phyloP scores from a whole-genome alignment of 805 yeast genomes.

The Saccharomycopsis amapae region DNA sequence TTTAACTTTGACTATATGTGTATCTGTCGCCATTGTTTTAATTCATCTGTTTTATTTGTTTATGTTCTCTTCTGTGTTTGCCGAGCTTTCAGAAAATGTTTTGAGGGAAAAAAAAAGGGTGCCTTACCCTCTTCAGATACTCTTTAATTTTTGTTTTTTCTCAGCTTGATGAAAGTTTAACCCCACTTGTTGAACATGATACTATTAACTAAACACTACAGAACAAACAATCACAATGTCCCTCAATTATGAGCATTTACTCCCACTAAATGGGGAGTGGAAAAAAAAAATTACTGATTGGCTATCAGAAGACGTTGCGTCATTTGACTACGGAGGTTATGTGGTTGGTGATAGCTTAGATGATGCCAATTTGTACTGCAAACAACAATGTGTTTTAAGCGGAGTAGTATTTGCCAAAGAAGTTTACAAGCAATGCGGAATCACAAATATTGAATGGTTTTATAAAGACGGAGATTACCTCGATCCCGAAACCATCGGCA shows the following conservation, averaged over 20 bases:
- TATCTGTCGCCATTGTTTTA: no score
- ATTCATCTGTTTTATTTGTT: no score
- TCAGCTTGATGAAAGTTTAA: no score
- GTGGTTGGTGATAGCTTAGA: conserved; percentile 79
- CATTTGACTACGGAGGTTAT: conserved; percentile 89
- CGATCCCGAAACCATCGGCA: conserved; percentile 31
- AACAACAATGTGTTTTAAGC: conserved; percentile 68
- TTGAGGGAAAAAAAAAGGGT: no score
- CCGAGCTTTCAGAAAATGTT: no score
- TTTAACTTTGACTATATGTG: no score
- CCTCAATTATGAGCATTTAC: conserved; percentile 35
- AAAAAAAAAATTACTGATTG: conserved; percentile 66
- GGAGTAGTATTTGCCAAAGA: conserved; percentile 90
- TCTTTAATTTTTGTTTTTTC: no score
- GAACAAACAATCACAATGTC: background rate
- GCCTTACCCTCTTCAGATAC: no score
- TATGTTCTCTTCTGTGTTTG: no score
- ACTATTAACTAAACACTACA: background rate
- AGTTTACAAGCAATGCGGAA: conserved; percentile 68
- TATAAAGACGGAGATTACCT: conserved; percentile 60
- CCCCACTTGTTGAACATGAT: no score
- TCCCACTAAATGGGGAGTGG: conserved; percentile 80
- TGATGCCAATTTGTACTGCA: conserved; percentile 74
- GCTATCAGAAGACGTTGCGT: conserved; percentile 84
- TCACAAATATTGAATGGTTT: conserved; percentile 62